Evolutionary conservation across 2,329 filamentous ascomycete species (phyloP).

Genomic region (Leptosphaerulina australis): DNA sequence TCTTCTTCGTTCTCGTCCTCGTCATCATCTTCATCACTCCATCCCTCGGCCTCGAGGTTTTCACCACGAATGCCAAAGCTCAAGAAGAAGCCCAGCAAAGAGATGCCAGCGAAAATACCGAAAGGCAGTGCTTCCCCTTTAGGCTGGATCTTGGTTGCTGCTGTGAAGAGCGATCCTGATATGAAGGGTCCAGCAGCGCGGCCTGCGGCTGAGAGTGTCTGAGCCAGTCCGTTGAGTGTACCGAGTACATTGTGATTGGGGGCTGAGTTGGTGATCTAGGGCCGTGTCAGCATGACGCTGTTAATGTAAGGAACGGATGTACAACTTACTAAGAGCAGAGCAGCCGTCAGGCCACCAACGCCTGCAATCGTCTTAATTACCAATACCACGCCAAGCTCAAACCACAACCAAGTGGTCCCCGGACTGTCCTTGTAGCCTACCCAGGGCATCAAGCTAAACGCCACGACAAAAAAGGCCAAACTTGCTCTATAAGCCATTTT

Average conservation of each 20-base stretch:
- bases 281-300: constrained; percentile 18
- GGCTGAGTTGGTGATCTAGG: constrained; percentile 88
- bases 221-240: constrained; percentile 89
- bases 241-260: constrained; percentile 85
- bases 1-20: constrained; percentile 37
- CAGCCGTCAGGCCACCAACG: constrained; percentile 87
- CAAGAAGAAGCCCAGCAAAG: constrained; percentile 78
- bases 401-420: constrained; percentile 74
- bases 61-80: constrained; percentile 77
- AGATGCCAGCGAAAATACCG: constrained; percentile 83
- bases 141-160: constrained; percentile 72
- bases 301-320: neutral
- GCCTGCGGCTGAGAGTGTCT: constrained; percentile 89
- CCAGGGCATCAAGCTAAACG: constrained; percentile 88
- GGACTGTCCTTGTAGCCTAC: constrained; percentile 72
- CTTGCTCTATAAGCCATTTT: constrained; percentile 81
- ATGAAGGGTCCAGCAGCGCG: constrained; percentile 87
- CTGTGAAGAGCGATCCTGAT: constrained; percentile 83
- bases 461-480: constrained; percentile 77
- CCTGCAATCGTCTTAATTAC: constrained; percentile 89
- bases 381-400: constrained; percentile 79
- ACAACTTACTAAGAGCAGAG: constrained; percentile 76
- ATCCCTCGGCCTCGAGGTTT: constrained; percentile 64
- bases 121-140: constrained; percentile 88
- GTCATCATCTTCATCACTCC: constrained; percentile 49